Percentiles rank a stretch among this genome's conserved stretches.
phyloP scores from a whole-genome alignment of 2,329 filamentous ascomycete genomes.

The Calonectria pseudoreteaudii region DNA sequence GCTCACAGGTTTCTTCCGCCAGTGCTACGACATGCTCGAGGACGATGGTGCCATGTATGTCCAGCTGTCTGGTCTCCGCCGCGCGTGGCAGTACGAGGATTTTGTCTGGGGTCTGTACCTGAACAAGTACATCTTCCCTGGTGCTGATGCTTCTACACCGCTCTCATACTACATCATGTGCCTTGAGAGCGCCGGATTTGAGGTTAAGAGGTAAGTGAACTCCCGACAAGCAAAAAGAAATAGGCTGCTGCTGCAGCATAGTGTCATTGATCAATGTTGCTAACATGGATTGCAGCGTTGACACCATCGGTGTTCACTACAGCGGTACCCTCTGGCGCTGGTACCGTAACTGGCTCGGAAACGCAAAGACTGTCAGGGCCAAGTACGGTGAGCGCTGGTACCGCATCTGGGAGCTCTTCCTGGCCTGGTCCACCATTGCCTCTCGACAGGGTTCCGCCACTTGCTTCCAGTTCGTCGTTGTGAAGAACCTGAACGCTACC shows the following conservation, averaged over 20 bases:
- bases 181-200: constrained; percentile 77
- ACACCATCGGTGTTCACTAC: constrained; percentile 97
- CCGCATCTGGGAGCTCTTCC: constrained; percentile 95
- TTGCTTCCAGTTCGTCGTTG: constrained; percentile 88
- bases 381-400: constrained; percentile 98
- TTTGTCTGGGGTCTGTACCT: constrained; percentile 98
- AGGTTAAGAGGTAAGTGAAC: constrained; percentile 71
- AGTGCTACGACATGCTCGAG: constrained; percentile 94
- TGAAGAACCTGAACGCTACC: constrained; percentile 93
- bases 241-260: too few species aligned
- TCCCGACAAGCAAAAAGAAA: too few species aligned
- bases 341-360: constrained; percentile 98
- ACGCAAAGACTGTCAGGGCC: constrained; percentile 89
- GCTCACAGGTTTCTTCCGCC: constrained; percentile 81
- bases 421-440: constrained; percentile 86
- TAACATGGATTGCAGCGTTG: constrained; percentile 65
- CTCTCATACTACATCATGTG: constrained; percentile 87
- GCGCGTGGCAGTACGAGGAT: constrained; percentile 98
- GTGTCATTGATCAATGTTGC: neutral
- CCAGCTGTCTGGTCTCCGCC: constrained; percentile 92
- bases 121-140: constrained; percentile 99
- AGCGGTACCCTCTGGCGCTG: constrained; percentile 96
- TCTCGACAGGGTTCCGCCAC: constrained; percentile 87
- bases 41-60: constrained; percentile 97
- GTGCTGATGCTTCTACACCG: constrained; percentile 93